Percentiles rank a stretch among this genome's conserved stretches.
Evolutionary conservation across 805 yeast genomes (phyloP).

Genomic region (Cyberlindnera euphorbiiphila): DNA sequence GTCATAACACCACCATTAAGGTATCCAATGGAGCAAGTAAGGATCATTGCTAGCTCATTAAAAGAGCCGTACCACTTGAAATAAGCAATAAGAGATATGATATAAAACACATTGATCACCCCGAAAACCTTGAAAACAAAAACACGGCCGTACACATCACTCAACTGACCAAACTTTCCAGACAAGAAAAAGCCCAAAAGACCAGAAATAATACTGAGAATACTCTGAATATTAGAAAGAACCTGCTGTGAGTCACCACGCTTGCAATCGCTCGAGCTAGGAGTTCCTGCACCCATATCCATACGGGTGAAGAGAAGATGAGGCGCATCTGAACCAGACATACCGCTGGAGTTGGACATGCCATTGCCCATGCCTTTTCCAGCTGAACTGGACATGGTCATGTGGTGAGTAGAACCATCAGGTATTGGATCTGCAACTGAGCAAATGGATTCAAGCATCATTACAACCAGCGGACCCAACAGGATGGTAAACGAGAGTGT

Average conservation of each 20-base stretch:
- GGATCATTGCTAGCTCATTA: constrained; percentile 11
- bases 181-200: constrained; percentile 21
- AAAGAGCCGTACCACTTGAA: constrained; percentile 9
- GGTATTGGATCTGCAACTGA: neutral
- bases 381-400: neutral
- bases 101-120: constrained; percentile 14
- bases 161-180: constrained; percentile 24
- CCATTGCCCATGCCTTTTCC: neutral
- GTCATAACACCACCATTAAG: constrained; percentile 26
- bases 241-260: constrained; percentile 15
- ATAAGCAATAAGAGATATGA: constrained; percentile 15
- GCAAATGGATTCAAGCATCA: constrained; percentile 20
- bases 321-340: too few relatives aligned
- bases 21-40: constrained; percentile 14
- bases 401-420: neutral
- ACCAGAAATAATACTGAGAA: constrained; percentile 20
- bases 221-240: constrained; percentile 18
- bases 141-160: constrained; percentile 24
- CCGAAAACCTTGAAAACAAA: constrained; percentile 21
- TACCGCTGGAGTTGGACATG: neutral
- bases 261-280: constrained; percentile 1
- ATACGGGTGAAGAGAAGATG: constrained; percentile 6
- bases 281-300: constrained; percentile 15
- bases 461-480: constrained; percentile 18
- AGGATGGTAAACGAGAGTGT: constrained; percentile 16